These are phyloP conservation scores for Melaleuca alternifolia DNA, from an alignment of 345 rosid species.

Conservation along the genomic window DNA sequence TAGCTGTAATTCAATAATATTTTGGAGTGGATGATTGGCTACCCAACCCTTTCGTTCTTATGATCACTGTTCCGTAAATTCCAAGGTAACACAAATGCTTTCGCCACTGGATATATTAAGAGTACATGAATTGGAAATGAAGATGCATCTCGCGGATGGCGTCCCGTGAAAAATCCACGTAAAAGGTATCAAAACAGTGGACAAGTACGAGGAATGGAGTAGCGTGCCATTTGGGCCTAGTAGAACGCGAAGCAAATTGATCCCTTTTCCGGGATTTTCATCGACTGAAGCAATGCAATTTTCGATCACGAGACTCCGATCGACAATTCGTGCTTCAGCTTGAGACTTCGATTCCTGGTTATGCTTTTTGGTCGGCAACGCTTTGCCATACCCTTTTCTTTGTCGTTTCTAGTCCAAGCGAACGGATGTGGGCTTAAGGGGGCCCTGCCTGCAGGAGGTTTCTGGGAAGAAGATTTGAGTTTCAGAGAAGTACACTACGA, in stretches of 20 bases:
- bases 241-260: background rate
- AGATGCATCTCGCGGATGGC: background rate
- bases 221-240: background rate
- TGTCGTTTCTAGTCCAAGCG: background rate
- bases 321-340: background rate
- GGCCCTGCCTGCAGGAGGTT: background rate
- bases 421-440: background rate
- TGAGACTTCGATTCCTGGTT: background rate
- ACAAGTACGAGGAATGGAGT: background rate
- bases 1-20: background rate
- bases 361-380: background rate
- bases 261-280: background rate
- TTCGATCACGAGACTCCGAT: background rate
- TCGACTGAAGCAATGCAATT: background rate
- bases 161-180: background rate
- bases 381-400: background rate
- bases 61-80: background rate
- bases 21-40: background rate
- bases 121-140: background rate
- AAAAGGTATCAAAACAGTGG: background rate
- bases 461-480: background rate
- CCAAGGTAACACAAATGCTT: background rate
- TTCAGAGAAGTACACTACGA: background rate
- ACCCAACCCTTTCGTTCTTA: background rate
- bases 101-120: background rate